Evolutionary conservation across 148 eudicot species (phyloP).

Genomic region (Vaccinium macrocarpon): DNA sequence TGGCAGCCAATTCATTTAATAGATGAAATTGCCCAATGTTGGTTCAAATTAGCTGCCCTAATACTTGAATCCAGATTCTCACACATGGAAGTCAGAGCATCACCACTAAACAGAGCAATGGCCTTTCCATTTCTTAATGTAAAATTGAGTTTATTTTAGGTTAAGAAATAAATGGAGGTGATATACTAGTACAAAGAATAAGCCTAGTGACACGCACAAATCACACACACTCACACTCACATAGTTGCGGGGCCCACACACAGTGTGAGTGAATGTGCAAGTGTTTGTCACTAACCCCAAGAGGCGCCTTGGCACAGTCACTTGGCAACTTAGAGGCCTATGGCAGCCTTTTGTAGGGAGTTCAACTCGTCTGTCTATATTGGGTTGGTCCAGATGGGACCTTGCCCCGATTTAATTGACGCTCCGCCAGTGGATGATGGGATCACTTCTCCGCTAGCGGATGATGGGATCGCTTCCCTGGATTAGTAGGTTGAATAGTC

Average conservation of each 20-base stretch:
- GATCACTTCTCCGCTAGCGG: background rate
- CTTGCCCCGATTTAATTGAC: background rate
- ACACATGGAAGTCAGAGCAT: background rate
- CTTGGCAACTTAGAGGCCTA: background rate
- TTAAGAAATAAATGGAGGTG: background rate
- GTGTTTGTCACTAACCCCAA: background rate
- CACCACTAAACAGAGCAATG: background rate
- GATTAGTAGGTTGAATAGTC: background rate
- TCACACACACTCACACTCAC: background rate
- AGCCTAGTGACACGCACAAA: background rate
- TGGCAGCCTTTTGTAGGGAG: background rate
- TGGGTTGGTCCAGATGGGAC: background rate
- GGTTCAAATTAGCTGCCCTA: background rate
- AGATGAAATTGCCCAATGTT: background rate
- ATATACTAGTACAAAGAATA: background rate
- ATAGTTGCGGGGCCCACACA: background rate
- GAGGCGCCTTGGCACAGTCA: no score
- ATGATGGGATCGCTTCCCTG: background rate
- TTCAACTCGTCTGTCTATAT: background rate
- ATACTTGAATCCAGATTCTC: background rate
- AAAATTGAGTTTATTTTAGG: background rate
- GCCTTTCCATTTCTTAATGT: background rate
- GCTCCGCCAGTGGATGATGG: background rate
- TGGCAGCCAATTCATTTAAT: background rate
- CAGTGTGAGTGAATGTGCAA: background rate